phyloP scores from a whole-genome alignment of 306 rosid species.

The Castanea mollissima region DNA sequence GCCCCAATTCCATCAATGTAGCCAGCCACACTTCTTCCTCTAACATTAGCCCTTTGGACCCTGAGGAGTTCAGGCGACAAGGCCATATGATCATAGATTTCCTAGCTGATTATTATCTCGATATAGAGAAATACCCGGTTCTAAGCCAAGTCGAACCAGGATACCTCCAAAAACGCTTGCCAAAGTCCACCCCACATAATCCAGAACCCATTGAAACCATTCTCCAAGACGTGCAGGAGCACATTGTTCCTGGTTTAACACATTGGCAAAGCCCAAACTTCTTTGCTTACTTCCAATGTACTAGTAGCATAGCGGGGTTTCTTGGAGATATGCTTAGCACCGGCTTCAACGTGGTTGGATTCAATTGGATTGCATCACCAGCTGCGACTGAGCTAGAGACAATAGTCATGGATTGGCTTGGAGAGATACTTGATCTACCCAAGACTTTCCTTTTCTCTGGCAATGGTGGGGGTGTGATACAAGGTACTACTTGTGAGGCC shows the following conservation, averaged over 20 bases:
- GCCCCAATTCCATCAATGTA: not conserved
- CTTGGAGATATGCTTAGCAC: slow-evolving; percentile 41
- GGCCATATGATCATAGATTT: slow-evolving; percentile 38
- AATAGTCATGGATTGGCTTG: slow-evolving; percentile 50
- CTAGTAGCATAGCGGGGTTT: slow-evolving; percentile 22
- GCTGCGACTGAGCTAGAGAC: slow-evolving; percentile 46
- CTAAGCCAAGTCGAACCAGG: slow-evolving; percentile 36
- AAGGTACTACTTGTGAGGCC: slow-evolving; percentile 48
- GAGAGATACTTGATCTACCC: slow-evolving; percentile 37
- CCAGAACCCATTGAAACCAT: slow-evolving; percentile 39
- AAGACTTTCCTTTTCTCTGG: slow-evolving; percentile 36
- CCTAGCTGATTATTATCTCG: slow-evolving; percentile 35
- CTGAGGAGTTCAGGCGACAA: slow-evolving; percentile 38
- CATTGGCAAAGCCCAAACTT: slow-evolving; percentile 42
- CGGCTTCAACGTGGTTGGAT: slow-evolving; percentile 33
- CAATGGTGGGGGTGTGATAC: slow-evolving; percentile 36
- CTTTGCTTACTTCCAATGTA: slow-evolving; percentile 27
- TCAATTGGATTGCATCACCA: slow-evolving; percentile 49
- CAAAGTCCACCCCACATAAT: slow-evolving; percentile 21
- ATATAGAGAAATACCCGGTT: slow-evolving; percentile 31
- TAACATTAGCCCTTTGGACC: slow-evolving; percentile 13
- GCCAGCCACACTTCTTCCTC: not conserved
- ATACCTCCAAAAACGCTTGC: slow-evolving; percentile 23
- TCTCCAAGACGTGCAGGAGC: slow-evolving; percentile 27
- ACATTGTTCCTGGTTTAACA: slow-evolving; percentile 39